phyloP scores from a whole-genome alignment of 208 protist species.

The Zelonia costaricensis region DNA sequence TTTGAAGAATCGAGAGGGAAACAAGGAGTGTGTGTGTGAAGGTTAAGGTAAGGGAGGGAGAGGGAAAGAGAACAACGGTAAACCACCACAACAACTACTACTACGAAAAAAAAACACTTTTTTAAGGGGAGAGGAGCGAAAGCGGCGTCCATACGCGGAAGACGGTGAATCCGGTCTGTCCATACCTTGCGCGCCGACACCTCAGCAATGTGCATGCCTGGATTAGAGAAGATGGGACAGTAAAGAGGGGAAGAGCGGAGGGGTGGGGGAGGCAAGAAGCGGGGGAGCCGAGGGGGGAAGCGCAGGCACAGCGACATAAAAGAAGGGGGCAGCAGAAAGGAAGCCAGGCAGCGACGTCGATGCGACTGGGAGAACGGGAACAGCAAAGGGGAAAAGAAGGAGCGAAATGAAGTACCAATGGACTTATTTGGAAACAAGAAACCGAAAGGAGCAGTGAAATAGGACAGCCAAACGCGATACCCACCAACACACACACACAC shows the following conservation, averaged over 20 bases:
- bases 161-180: too few species aligned
- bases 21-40: not conserved
- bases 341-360: too few species aligned
- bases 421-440: not conserved
- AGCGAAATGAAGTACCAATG: not conserved
- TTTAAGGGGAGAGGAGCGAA: too few species aligned
- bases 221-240: too few species aligned
- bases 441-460: not conserved
- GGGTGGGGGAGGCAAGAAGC: too few species aligned
- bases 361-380: too few species aligned
- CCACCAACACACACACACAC: not conserved
- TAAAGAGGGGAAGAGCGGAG: too few species aligned
- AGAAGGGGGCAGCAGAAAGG: not conserved
- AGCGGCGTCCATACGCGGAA: too few species aligned
- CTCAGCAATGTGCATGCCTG: not conserved
- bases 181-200: too few species aligned
- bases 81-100: not conserved
- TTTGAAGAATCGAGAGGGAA: constrained; percentile 1
- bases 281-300: too few species aligned
- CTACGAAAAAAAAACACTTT: too few species aligned
- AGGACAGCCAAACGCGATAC: not conserved
- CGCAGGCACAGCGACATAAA: not conserved
- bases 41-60: not conserved
- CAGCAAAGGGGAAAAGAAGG: not conserved
- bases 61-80: not conserved